A percentile compares a stretch with the other conserved stretches of the same genome.
Evolutionary conservation across 345 rosid genomes (phyloP).

Genomic region (Salix koriyanagi): DNA sequence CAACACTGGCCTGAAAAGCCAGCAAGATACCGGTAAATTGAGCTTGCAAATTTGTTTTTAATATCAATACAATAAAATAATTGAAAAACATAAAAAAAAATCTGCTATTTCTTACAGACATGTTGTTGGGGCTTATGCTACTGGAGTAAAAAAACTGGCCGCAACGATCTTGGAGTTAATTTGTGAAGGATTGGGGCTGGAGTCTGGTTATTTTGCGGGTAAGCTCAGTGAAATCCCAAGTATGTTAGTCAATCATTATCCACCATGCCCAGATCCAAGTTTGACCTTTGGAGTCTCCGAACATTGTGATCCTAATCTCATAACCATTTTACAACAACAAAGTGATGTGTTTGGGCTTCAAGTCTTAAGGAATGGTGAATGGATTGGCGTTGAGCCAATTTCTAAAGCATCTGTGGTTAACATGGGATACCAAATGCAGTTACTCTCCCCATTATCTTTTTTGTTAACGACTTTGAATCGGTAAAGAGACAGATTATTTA

Average conservation of each 20-base stretch:
- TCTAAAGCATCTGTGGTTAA: constrained; percentile 35
- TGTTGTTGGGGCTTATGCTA: constrained; percentile 8
- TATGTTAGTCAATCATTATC: constrained; percentile 27
- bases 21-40: too few relatives aligned
- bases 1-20: background rate
- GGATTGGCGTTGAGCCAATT: constrained; percentile 33
- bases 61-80: background rate
- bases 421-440: constrained; percentile 16
- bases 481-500: too few relatives aligned
- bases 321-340: constrained; percentile 35
- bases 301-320: constrained; percentile 32
- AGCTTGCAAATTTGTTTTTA: too few relatives aligned
- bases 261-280: constrained; percentile 39
- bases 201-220: background rate
- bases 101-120: constrained; percentile 3
- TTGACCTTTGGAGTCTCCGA: constrained; percentile 31
- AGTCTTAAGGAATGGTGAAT: constrained; percentile 31
- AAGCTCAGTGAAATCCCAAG: constrained; percentile 1
- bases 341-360: constrained; percentile 24
- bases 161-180: constrained; percentile 17
- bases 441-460: background rate
- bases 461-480: too few relatives aligned
- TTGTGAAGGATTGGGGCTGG: constrained; percentile 20
- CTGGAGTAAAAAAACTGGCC: constrained; percentile 1
- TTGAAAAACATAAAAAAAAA: too few relatives aligned